Percentiles rank a stretch among this genome's conserved stretches.
Evolutionary conservation across 768 basidiomycete genomes (phyloP).

Genomic region (Psilocybe tampanensis): DNA sequence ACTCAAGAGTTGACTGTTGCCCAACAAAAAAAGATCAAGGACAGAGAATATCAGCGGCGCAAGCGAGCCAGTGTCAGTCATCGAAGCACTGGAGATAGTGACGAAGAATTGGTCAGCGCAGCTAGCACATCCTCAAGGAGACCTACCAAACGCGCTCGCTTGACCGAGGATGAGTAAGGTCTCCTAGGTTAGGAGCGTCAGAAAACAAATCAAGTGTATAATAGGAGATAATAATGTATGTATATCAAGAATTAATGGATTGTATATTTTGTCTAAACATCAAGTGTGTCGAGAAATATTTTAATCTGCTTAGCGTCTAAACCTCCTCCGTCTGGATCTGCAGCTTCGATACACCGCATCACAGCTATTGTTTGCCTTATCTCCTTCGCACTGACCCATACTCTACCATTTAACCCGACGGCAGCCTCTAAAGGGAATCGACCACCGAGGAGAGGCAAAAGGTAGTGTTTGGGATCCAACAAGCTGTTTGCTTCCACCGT

Average conservation of each 20-base stretch:
- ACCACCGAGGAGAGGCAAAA: conserved; percentile 79
- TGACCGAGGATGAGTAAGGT: conserved; percentile 65
- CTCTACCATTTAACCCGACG: conserved; percentile 88
- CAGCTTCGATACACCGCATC: conserved; percentile 78
- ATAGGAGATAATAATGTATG: conserved; percentile 15
- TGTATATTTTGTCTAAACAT: conserved; percentile 29
- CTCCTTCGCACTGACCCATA: conserved; percentile 86
- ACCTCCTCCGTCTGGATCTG: conserved; percentile 73
- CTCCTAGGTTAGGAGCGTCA: too few relatives aligned
- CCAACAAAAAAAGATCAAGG: conserved; percentile 76
- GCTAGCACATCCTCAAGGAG: conserved; percentile 54
- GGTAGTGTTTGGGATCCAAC: conserved; percentile 78
- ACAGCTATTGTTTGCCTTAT: conserved; percentile 73
- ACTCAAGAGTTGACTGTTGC: conserved; percentile 69
- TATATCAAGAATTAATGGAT: conserved; percentile 1
- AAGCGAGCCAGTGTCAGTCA: conserved; percentile 68
- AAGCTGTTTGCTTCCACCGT: conserved; percentile 47
- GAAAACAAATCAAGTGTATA: conserved; percentile 15
- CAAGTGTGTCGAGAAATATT: conserved; percentile 51
- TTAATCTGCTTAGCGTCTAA: conserved; percentile 57
- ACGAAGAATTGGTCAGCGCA: conserved; percentile 62
- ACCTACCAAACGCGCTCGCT: conserved; percentile 67
- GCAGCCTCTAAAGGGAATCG: conserved; percentile 87
- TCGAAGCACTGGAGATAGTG: conserved; percentile 71
- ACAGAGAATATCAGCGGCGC: conserved; percentile 79